Evolutionary conservation across 768 basidiomycete genomes (phyloP).

Genomic region (Psilocybe sp.): DNA sequence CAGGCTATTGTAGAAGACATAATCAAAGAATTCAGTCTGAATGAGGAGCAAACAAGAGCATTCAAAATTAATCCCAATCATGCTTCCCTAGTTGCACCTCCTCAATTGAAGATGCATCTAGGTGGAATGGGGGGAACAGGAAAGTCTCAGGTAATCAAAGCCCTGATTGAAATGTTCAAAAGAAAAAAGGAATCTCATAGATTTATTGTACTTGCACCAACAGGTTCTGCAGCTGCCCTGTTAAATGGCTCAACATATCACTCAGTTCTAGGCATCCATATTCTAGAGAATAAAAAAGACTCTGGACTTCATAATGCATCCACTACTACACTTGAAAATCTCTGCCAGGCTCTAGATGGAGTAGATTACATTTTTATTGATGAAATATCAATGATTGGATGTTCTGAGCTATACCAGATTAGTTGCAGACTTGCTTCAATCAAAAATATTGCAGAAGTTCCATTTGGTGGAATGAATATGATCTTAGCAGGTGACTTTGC

Average conservation of each 20-base stretch:
- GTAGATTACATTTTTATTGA: conserved; percentile 40
- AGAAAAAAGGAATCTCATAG: conserved; percentile 8
- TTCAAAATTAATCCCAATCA: conserved; percentile 29
- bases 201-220: conserved; percentile 20
- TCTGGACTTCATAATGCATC: neutral
- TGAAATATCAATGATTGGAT: conserved; percentile 41
- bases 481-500: conserved; percentile 47
- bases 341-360: conserved; percentile 16
- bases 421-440: conserved; percentile 21
- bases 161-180: conserved; percentile 21
- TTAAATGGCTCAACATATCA: conserved; percentile 24
- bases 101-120: conserved; percentile 28
- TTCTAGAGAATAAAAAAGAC: neutral
- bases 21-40: conserved; percentile 15
- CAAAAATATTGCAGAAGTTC: conserved; percentile 10
- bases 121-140: conserved; percentile 34
- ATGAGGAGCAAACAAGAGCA: conserved; percentile 27
- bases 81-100: conserved; percentile 3
- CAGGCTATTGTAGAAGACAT: conserved; percentile 1
- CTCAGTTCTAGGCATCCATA: conserved; percentile 8
- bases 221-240: conserved; percentile 21
- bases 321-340: conserved; percentile 8
- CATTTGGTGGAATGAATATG: conserved; percentile 37
- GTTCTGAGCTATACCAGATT: conserved; percentile 27
- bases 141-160: conserved; percentile 29